These are phyloP conservation scores for Podospora conica DNA, from an alignment of 495 filamentous ascomycete species.

Conservation along the genomic window DNA sequence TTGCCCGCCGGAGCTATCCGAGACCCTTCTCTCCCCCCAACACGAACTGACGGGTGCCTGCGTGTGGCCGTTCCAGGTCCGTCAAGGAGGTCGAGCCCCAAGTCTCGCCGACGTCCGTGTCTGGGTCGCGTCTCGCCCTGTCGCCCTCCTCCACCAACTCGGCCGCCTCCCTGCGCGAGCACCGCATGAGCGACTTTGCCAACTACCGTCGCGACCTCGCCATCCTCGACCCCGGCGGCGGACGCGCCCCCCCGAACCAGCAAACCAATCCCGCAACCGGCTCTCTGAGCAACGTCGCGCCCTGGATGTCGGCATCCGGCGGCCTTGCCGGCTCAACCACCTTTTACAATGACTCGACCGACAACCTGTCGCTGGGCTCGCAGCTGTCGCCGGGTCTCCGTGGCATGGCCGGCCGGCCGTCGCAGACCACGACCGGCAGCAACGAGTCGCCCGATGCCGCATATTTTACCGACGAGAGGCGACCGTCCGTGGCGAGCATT, in stretches of 20 bases:
- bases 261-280: conserved; percentile 48
- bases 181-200: conserved; percentile 32
- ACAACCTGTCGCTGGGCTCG: conserved; percentile 49
- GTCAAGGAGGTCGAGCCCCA: conserved; percentile 43
- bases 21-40: conserved; percentile 5
- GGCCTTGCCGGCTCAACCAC: conserved; percentile 33
- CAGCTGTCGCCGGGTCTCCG: conserved; percentile 65
- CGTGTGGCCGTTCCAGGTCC: conserved; percentile 23
- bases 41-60: conserved; percentile 24
- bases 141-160: conserved; percentile 44
- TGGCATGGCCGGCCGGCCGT: conserved; percentile 52
- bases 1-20: conserved; percentile 20
- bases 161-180: conserved; percentile 36
- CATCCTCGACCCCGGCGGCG: conserved; percentile 55
- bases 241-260: conserved; percentile 43
- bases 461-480: conserved; percentile 65
- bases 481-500: conserved; percentile 84
- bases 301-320: conserved; percentile 42
- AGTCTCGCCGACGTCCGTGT: conserved; percentile 44
- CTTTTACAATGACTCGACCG: conserved; percentile 63
- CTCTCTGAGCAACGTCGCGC: conserved; percentile 37
- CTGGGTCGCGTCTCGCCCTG: conserved; percentile 37
- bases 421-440: conserved; percentile 38
- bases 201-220: conserved; percentile 68
- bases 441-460: conserved; percentile 64